Percentiles rank a stretch among this genome's conserved stretches.
These are phyloP conservation scores for Cucumis melo DNA, from an alignment of 306 rosid genomes.

Conservation along the genomic window DNA sequence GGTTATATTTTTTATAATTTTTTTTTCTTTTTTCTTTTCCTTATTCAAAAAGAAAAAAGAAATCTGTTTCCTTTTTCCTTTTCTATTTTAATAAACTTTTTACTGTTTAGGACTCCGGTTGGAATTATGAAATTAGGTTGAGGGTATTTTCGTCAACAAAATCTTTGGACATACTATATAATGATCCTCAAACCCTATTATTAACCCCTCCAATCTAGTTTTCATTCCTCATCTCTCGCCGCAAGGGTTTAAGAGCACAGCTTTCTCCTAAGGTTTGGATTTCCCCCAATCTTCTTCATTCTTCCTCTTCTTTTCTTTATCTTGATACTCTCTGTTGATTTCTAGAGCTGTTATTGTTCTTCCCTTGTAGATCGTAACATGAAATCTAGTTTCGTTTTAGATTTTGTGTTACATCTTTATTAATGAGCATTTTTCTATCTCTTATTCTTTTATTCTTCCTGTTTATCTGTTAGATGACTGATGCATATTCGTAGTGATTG, in stretches of 20 bases:
- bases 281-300: background rate
- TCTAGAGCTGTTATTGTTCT: background rate
- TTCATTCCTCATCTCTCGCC: slow-evolving; percentile 2
- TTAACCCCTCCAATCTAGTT: background rate
- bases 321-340: too few species aligned
- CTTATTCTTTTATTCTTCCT: background rate
- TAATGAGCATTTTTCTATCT: background rate
- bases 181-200: slow-evolving; percentile 1
- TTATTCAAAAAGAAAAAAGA: too few species aligned
- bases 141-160: slow-evolving; percentile 8
- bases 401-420: background rate
- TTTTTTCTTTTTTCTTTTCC: too few species aligned
- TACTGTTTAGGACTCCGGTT: background rate
- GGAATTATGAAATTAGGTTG: background rate
- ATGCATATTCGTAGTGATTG: background rate
- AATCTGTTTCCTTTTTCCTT: too few species aligned
- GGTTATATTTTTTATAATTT: too few species aligned
- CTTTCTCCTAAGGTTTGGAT: background rate
- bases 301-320: too few species aligned
- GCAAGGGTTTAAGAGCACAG: slow-evolving; percentile 14
- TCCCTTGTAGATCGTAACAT: background rate
- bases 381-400: background rate
- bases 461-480: background rate
- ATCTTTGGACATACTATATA: background rate
- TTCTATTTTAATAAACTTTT: too few species aligned